These are phyloP conservation scores for Eucalyptus erythrocorys DNA, from an alignment of 345 rosid species.

Conservation along the genomic window DNA sequence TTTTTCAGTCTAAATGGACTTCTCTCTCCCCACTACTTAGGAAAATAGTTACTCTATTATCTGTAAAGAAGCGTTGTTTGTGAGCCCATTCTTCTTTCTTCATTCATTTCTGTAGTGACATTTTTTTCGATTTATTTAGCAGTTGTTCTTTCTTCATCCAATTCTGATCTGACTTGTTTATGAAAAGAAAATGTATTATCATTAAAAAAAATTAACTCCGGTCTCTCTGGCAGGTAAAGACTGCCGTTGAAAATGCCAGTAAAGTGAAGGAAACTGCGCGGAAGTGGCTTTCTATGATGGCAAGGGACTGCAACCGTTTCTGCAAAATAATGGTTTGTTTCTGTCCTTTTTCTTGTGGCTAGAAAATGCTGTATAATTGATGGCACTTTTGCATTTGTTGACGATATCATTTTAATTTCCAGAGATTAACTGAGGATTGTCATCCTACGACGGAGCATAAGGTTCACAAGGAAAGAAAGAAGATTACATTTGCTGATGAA, in stretches of 20 bases:
- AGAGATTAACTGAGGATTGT: constrained; percentile 35
- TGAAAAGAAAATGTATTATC: background rate
- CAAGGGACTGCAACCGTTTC: constrained; percentile 69
- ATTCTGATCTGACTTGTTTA: background rate
- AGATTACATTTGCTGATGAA: constrained; percentile 85
- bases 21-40: background rate
- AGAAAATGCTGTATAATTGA: background rate
- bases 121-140: background rate
- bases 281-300: constrained; percentile 55
- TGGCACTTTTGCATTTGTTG: background rate
- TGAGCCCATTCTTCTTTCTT: background rate
- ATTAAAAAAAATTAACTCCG: background rate
- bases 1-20: background rate
- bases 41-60: background rate
- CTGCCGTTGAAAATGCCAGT: constrained; percentile 35
- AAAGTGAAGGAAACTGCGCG: constrained; percentile 52
- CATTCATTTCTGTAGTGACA: background rate
- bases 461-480: constrained; percentile 31
- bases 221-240: constrained; percentile 27
- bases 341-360: background rate
- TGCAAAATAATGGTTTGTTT: constrained; percentile 79
- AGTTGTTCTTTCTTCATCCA: background rate
- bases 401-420: background rate
- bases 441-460: constrained; percentile 10
- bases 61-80: background rate